A percentile compares a stretch with the other conserved stretches of the same genome.
Evolutionary conservation across 306 rosid species (phyloP).

Genomic region (Quercus parvula): DNA sequence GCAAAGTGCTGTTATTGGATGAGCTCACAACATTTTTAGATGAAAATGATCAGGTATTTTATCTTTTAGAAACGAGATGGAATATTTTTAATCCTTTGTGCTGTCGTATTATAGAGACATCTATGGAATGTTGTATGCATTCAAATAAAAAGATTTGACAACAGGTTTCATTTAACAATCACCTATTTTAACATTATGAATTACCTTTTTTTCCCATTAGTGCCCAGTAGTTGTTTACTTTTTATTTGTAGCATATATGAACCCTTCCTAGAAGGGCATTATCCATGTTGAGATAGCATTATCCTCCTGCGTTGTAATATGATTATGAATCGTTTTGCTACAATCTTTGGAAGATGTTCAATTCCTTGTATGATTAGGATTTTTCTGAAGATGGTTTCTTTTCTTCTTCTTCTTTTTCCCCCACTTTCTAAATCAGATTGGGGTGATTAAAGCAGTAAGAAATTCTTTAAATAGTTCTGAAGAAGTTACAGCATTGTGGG

Average conservation of each 20-base stretch:
- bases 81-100: not conserved
- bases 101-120: not conserved
- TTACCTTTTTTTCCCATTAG: not conserved
- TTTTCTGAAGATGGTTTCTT: constrained; percentile 19
- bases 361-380: constrained; percentile 8
- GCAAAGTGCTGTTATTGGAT: constrained; percentile 75
- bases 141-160: not conserved
- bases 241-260: constrained; percentile 7
- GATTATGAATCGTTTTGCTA: not conserved
- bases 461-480: constrained; percentile 53
- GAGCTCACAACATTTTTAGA: constrained; percentile 88
- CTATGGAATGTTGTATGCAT: not conserved
- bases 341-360: not conserved
- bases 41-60: constrained; percentile 73
- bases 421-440: constrained; percentile 39
- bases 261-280: not conserved
- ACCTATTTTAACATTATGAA: not conserved
- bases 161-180: not conserved
- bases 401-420: not conserved
- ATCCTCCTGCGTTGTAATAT: not conserved
- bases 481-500: constrained; percentile 82
- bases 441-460: constrained; percentile 74
- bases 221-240: constrained; percentile 1
- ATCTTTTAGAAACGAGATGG: constrained; percentile 1
- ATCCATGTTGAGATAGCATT: not conserved